Evolutionary conservation across 306 rosid species (phyloP), one percentile per base, ranked within the genome.

Genomic region (Gillenia trifoliata): DNA sequence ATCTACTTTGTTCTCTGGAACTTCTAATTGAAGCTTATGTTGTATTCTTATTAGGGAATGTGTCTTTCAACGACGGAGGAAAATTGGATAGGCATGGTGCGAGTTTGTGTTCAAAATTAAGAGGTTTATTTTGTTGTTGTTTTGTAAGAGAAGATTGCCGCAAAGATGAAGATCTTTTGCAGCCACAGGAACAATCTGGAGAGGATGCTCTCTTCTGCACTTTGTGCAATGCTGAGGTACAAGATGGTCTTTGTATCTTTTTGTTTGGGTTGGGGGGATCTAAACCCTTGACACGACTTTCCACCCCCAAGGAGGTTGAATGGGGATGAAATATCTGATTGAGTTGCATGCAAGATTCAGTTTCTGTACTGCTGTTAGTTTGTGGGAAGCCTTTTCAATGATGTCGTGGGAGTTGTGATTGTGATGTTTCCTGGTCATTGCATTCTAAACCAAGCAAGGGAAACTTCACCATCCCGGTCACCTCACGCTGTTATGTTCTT

Each of bases 141-240:
- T 81, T 91, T 78, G 87, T 78, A 7, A 85, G 60, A 76, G 92
- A 89, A 88, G 92, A 91, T 79, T 91, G 92, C 78, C 69, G 82
- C 52, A 78, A 72, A 43, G 79, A 84, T 77, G 95, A 83, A 78
- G 88, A 89, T 74, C 36, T 31, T 85, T 78, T 78, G 52, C 94
- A 86, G 77, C 85, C 72, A 56, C 92, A 85, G 74, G 87, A 79
- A 63, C 82, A 84, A 75, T 82, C 89, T 75, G 91, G 90, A 80
- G 95, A 85, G 68, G 95, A 89, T 30, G 86, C 84, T 80, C 80
- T 91, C 60, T 91, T 89, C 86, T 89, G 97, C 88, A 87, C 97
- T 63, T 80, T 89, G 83, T 91, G 97, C 88, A 89, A 91, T 80
- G 90, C 93, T 55, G 95, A 91, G 92, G 97, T 89, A 70, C 26